These are phyloP conservation scores for Zygosaccharomyces sapae DNA, from an alignment of 1,139 yeast genomes.

Conservation along the genomic window DNA sequence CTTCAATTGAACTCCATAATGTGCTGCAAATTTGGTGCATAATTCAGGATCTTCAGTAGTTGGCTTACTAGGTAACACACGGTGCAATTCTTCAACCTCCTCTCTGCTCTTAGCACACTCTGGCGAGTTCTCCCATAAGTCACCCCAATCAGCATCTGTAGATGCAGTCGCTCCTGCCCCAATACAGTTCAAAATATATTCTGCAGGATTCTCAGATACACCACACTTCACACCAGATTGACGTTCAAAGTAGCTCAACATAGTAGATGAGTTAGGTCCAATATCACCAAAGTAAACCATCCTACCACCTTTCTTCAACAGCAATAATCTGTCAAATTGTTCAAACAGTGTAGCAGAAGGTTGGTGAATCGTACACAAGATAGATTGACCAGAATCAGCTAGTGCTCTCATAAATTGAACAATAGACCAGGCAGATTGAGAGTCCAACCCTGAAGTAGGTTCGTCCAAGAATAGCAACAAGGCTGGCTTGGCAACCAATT, in stretches of 20 bases:
- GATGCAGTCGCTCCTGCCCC: slow-evolving; percentile 67
- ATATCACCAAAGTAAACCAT: slow-evolving; percentile 68
- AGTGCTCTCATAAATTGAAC: slow-evolving; percentile 48
- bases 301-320: slow-evolving; percentile 53
- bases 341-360: slow-evolving; percentile 55
- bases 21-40: slow-evolving; percentile 38
- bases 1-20: slow-evolving; percentile 40
- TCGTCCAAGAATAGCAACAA: slow-evolving; percentile 52
- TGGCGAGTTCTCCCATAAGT: slow-evolving; percentile 45
- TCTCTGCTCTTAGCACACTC: slow-evolving; percentile 39
- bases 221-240: slow-evolving; percentile 49
- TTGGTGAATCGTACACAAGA: slow-evolving; percentile 55
- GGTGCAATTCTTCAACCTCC: slow-evolving; percentile 39
- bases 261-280: slow-evolving; percentile 49
- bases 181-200: slow-evolving; percentile 58
- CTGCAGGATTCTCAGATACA: slow-evolving; percentile 58
- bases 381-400: slow-evolving; percentile 54
- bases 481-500: slow-evolving; percentile 53
- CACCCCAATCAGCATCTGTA: slow-evolving; percentile 45
- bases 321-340: slow-evolving; percentile 48
- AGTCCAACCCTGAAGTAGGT: slow-evolving; percentile 58
- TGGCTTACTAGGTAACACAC: slow-evolving; percentile 27
- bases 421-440: slow-evolving; percentile 57
- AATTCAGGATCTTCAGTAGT: slow-evolving; percentile 35
- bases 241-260: slow-evolving; percentile 54